phyloP scores from a whole-genome alignment of 106 monocot species.

The Phalaenopsis equestris region DNA sequence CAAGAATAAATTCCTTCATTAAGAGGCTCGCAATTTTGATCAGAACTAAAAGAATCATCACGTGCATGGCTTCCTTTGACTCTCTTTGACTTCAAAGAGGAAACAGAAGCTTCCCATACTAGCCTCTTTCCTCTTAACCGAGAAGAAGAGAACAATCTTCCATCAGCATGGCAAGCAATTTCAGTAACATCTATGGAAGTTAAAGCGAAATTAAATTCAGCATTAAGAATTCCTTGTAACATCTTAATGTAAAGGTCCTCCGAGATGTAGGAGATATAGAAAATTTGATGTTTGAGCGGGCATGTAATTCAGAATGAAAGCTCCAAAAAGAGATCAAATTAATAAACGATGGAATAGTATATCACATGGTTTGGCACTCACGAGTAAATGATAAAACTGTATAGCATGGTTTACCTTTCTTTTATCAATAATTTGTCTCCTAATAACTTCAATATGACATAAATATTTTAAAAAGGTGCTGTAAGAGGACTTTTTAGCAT shows the following conservation, averaged over 20 bases:
- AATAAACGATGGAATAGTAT: not conserved
- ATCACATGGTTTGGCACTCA: not conserved
- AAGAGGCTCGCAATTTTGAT: slow-evolving; percentile 9
- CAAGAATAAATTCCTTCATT: slow-evolving; percentile 11
- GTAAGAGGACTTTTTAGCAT: not conserved
- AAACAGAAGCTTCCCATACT: slow-evolving; percentile 51
- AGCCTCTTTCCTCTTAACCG: slow-evolving; percentile 20
- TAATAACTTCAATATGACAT: not conserved
- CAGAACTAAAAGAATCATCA: slow-evolving; percentile 3
- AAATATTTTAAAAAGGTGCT: not conserved
- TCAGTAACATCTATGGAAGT: slow-evolving; percentile 2
- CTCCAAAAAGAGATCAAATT: not conserved
- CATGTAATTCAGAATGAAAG: not conserved
- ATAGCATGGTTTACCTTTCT: not conserved
- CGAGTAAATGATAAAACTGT: not conserved
- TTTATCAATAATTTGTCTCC: not conserved
- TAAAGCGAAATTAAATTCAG: not conserved
- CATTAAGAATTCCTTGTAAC: not conserved
- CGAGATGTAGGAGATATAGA: not conserved
- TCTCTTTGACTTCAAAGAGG: slow-evolving; percentile 78
- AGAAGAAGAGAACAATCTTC: slow-evolving; percentile 1
- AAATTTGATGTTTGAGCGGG: not conserved
- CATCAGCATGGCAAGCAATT: not conserved
- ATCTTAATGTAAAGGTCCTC: not conserved
- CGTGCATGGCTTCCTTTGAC: slow-evolving; percentile 34